A percentile compares a stretch with the other conserved stretches of the same genome.
Evolutionary conservation across 768 basidiomycete genomes (phyloP).

Genomic region (Boletus rubropictus): DNA sequence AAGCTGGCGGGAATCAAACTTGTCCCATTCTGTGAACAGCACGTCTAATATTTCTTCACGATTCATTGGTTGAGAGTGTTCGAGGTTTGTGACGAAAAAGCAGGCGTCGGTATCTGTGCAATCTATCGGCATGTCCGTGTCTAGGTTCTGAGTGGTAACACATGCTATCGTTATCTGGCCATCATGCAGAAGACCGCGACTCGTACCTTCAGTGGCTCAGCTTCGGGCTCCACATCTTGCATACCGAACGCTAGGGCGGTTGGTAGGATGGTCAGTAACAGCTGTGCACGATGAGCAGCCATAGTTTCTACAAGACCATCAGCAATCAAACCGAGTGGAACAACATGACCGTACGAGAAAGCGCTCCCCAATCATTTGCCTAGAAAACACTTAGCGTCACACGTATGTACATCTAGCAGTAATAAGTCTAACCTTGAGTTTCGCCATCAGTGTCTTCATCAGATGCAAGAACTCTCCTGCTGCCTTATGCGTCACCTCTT

Average conservation of each 20-base stretch:
- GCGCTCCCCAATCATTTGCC: constrained; percentile 59
- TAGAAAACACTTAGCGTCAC: constrained; percentile 18
- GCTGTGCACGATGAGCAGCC: constrained; percentile 40
- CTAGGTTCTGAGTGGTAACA: constrained; percentile 41
- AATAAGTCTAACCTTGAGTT: constrained; percentile 44
- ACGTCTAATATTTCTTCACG: constrained; percentile 9
- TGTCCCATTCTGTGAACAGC: constrained; percentile 29
- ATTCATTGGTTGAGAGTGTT: constrained; percentile 10
- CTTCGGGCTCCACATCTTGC: constrained; percentile 40
- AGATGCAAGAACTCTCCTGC: constrained; percentile 51
- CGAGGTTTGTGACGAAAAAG: constrained; percentile 31
- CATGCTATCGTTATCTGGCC: not conserved
- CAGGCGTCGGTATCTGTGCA: constrained; percentile 31
- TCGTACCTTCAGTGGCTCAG: constrained; percentile 46
- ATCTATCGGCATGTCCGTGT: constrained; percentile 41
- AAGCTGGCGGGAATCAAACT: constrained; percentile 29
- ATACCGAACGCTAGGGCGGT: constrained; percentile 45
- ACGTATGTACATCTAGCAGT: not conserved
- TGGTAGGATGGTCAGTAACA: constrained; percentile 37
- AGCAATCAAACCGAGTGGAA: not conserved
- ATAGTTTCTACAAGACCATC: constrained; percentile 36
- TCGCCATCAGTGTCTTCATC: constrained; percentile 60
- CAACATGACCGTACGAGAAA: constrained; percentile 41
- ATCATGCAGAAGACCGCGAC: not conserved
- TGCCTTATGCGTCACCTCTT: constrained; percentile 41